A percentile compares a stretch with the other conserved stretches of the same genome.
Evolutionary conservation across 495 filamentous ascomycete genomes (phyloP).

Genomic region (Neurospora sp.): DNA sequence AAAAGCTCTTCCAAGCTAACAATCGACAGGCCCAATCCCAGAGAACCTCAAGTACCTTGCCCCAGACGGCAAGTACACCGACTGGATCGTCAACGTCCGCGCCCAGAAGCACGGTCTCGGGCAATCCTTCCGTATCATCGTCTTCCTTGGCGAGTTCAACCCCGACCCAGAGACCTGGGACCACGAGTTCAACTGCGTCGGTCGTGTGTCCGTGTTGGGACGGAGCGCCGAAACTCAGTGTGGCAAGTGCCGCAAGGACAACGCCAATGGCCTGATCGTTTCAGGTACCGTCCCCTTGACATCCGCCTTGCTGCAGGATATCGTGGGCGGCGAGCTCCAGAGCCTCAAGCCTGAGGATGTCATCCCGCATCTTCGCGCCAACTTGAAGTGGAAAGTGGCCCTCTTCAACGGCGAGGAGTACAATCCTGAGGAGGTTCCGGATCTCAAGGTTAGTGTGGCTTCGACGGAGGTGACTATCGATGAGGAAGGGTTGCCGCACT

Average conservation of each 20-base stretch:
- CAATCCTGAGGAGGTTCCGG: slow-evolving; percentile 18
- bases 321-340: slow-evolving; percentile 17
- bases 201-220: slow-evolving; percentile 28
- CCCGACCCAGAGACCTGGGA: slow-evolving; percentile 19
- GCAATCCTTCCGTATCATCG: slow-evolving; percentile 28
- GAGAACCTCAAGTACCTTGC: slow-evolving; percentile 15
- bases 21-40: slow-evolving; percentile 10
- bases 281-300: slow-evolving; percentile 35
- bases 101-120: slow-evolving; percentile 30
- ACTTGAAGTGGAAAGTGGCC: slow-evolving; percentile 27
- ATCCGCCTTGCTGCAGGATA: slow-evolving; percentile 27
- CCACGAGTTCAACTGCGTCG: slow-evolving; percentile 27
- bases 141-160: slow-evolving; percentile 31
- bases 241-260: slow-evolving; percentile 24
- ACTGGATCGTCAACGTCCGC: slow-evolving; percentile 34
- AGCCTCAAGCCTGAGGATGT: slow-evolving; percentile 24
- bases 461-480: slow-evolving; percentile 26
- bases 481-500: slow-evolving; percentile 20
- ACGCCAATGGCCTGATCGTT: slow-evolving; percentile 16
- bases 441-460: slow-evolving; percentile 25
- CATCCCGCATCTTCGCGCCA: slow-evolving; percentile 22
- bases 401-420: slow-evolving; percentile 26
- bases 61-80: slow-evolving; percentile 27
- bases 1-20: not conserved
- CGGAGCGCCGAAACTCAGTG: slow-evolving; percentile 22